phyloP scores from a whole-genome alignment of 2,329 filamentous ascomycete genomes.

The Apiospora saccharicola region DNA sequence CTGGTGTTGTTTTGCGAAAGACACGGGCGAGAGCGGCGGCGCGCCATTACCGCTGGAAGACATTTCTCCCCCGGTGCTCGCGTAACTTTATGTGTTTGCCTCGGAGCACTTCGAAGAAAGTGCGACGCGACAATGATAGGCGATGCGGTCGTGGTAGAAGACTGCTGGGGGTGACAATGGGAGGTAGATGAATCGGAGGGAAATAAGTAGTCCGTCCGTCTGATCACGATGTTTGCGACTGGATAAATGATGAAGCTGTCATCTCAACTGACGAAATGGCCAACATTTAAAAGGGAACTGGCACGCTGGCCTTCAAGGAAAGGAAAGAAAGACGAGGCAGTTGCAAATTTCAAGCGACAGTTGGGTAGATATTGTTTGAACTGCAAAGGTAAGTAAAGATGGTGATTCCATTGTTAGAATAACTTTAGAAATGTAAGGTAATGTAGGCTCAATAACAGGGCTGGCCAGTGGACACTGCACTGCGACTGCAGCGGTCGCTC shows the following conservation, averaged over 20 bases:
- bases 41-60: constrained; percentile 29
- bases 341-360: background rate
- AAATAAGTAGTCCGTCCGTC: constrained; percentile 9
- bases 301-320: background rate
- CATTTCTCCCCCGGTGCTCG: constrained; percentile 4
- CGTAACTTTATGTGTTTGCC: background rate
- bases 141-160: background rate
- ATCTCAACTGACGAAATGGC: constrained; percentile 5
- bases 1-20: constrained; percentile 64
- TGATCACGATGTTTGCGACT: constrained; percentile 19
- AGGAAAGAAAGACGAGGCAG: background rate
- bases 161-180: background rate
- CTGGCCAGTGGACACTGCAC: constrained; percentile 11
- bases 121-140: constrained; percentile 5
- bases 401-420: constrained; percentile 16
- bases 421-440: constrained; percentile 3
- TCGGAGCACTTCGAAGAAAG: background rate
- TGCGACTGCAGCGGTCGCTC: background rate
- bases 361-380: background rate
- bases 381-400: background rate
- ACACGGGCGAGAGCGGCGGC: constrained; percentile 58
- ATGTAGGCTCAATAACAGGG: background rate
- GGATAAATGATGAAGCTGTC: constrained; percentile 3
- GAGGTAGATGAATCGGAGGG: background rate
- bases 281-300: background rate